Evolutionary conservation across 1,284 basidiomycete species (phyloP), one percentile per base, ranked within the genome.

Genomic region (Cryptococcus sp.): DNA sequence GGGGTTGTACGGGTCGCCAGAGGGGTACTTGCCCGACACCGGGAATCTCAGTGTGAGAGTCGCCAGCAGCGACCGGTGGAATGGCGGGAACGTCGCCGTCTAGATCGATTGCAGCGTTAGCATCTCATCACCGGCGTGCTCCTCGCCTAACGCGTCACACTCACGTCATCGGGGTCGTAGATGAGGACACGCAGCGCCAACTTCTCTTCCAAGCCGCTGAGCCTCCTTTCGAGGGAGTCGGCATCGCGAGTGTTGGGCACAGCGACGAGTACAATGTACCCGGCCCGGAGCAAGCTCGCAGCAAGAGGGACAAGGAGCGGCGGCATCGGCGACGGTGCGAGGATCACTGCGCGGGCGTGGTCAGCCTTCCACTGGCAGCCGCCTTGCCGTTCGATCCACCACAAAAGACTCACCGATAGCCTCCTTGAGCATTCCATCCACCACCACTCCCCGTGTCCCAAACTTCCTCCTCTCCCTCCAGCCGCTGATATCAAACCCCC

Each of bases 211-310:
- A 76, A 57, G 6, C 67, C 67, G 21, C 64, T 65, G 12, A 77
- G 60, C 35, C 67, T 64, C 47, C 64, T 65, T 62, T 77, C 76
- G 21, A 77, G 53, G 24, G 65, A 56, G 42, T 77, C 74, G n/a
- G 74, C 76, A 54, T 75, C 74, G 46, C 70, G 67, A 33, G 72
- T 65, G 12, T 68, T 66, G 3, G 76, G 74, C 2, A 76, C 71
- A 9, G 76, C 72, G 28, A 77, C 61, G n/a, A 77, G 58, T 11
- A 77, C 76, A 51, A 76, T 68, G 52, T 77, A 77, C n/a, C 72
- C 72, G 1, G 72, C 69, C 60, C 70, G 68, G 48, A 76, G 67
- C 1, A 77, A 61, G 9, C 67, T 69, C 36, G 72, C 67, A 0
- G 72, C 64, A 18, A 77, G 64, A 11, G 73, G 70, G 15, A 69